Evolutionary conservation across 176 grass and related monocot genomes (phyloP).

Genomic region (Luzula sylvatica): DNA sequence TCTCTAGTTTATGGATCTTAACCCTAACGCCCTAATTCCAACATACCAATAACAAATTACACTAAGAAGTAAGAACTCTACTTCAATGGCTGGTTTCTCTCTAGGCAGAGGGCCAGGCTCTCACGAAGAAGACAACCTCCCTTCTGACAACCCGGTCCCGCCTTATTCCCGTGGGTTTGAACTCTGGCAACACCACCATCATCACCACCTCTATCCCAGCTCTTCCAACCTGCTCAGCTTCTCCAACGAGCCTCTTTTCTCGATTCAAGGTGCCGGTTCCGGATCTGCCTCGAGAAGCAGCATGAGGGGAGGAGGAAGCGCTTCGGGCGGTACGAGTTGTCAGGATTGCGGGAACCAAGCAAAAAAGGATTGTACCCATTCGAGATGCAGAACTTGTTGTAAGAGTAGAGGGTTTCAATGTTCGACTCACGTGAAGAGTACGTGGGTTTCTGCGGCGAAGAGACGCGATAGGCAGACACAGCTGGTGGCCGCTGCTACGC

Average conservation of each 20-base stretch:
- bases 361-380: conserved; percentile 39
- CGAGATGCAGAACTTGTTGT: conserved; percentile 48
- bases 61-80: background rate
- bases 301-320: conserved; percentile 2
- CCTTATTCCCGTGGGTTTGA: conserved; percentile 14
- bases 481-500: conserved; percentile 9
- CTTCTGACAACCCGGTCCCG: conserved; percentile 16
- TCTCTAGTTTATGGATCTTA: conserved; percentile 18
- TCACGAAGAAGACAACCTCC: conserved; percentile 14
- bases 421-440: conserved; percentile 42
- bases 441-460: conserved; percentile 43
- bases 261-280: background rate
- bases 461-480: conserved; percentile 41
- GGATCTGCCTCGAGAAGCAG: background rate
- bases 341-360: conserved; percentile 54
- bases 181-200: conserved; percentile 19
- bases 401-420: conserved; percentile 43
- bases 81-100: conserved; percentile 26
- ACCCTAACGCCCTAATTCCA: conserved; percentile 1
- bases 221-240: conserved; percentile 19
- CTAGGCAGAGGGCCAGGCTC: conserved; percentile 13
- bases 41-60: too few species aligned
- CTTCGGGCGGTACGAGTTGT: conserved; percentile 23
- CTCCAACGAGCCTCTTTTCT: conserved; percentile 2
- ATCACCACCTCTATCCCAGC: conserved; percentile 5